Base-by-base conservation (phyloP, 2,329 filamentous ascomycete genomes). In the Magnaporthales sp. region DNA sequence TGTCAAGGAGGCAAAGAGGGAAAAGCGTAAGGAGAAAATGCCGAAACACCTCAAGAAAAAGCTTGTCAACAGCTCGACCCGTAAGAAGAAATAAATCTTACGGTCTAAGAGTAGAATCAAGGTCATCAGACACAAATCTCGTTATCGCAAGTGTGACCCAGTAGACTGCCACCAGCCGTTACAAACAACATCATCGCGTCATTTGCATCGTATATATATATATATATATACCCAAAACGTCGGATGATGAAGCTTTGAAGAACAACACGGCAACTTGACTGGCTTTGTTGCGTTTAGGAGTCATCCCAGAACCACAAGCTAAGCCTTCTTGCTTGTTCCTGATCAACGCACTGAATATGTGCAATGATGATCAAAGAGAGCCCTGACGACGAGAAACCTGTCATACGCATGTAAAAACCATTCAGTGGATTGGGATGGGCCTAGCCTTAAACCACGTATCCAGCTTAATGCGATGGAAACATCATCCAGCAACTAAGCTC, bases 41-140 rank as follows among this genome's bases (percentile, higher is more conserved):
- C 94, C 95, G 0, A 99, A 99, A 80, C 88, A 96, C 75, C 71
- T 97, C 38, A 99, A 99, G 85, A 98, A 97, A 83, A 91, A 90
- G 75, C 78, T 96, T 67, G 86, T 96, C 29, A 84, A 83, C 67
- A 81, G 81, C 69, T 83, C 84, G 19, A 82, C 86, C 67, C 81
- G 86, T 71, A 86, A 85, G 73, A 90, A 91, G 80, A 89, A 85
- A 75, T 85, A 27, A 54, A 11, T 8, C 4, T 15, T 15, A 19
- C 4, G 38, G 13, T 19, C 22, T 8, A 30, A 9, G 31, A 54
- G 6, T 15, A 30, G 5, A 51, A 46, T 19, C 2, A 60, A 63
- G 81, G 73, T 75, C 22, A 60, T 67, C 29, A 69, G 60, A 67
- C 65, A 7, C 64, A 60, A 61, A 51, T 62, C 56, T 31, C 30